These are phyloP conservation scores for Coemansia sp. DNA, from an alignment of 192 early-diverging fungal genomes.

Conservation along the genomic window DNA sequence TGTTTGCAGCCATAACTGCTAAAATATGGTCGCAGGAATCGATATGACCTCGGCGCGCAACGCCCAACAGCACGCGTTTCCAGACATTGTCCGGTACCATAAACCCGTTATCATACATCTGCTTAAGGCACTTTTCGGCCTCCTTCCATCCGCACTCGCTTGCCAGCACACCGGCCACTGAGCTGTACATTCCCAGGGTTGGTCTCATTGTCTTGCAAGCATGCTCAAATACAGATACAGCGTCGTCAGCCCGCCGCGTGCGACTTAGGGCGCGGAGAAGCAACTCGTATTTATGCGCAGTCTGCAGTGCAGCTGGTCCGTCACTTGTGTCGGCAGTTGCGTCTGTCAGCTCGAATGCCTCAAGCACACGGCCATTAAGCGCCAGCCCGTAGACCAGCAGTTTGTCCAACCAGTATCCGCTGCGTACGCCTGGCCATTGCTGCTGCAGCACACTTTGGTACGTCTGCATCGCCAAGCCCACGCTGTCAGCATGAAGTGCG, in stretches of 20 bases:
- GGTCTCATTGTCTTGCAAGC: slow-evolving; percentile 36
- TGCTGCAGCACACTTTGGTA: slow-evolving; percentile 29
- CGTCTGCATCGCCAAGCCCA: slow-evolving; percentile 24
- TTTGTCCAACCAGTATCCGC: slow-evolving; percentile 45
- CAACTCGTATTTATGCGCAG: slow-evolving; percentile 42
- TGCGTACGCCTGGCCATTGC: slow-evolving; percentile 18
- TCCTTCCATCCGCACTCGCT: slow-evolving; percentile 14
- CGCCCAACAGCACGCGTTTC: slow-evolving; percentile 40
- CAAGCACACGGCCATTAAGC: slow-evolving; percentile 22
- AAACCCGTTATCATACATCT: slow-evolving; percentile 36
- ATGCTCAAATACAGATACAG: slow-evolving; percentile 29
- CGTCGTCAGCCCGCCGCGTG: slow-evolving; percentile 15
- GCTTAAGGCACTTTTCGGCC: slow-evolving; percentile 18
- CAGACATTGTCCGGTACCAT: slow-evolving; percentile 19
- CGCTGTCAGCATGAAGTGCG: slow-evolving; percentile 22
- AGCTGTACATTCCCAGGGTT: slow-evolving; percentile 36
- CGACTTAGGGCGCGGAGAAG: slow-evolving; percentile 37
- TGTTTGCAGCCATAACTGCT: slow-evolving; percentile 17
- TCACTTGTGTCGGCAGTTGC: slow-evolving; percentile 19
- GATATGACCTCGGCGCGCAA: slow-evolving; percentile 24
- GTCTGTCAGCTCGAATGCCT: slow-evolving; percentile 35
- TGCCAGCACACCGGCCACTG: slow-evolving; percentile 35
- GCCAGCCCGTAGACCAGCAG: slow-evolving; percentile 50
- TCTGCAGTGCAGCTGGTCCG: slow-evolving; percentile 18
- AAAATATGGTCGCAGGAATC: slow-evolving; percentile 33